Conservation (phyloP, 805 yeast species). For the Grigorovia humatica region DNA sequence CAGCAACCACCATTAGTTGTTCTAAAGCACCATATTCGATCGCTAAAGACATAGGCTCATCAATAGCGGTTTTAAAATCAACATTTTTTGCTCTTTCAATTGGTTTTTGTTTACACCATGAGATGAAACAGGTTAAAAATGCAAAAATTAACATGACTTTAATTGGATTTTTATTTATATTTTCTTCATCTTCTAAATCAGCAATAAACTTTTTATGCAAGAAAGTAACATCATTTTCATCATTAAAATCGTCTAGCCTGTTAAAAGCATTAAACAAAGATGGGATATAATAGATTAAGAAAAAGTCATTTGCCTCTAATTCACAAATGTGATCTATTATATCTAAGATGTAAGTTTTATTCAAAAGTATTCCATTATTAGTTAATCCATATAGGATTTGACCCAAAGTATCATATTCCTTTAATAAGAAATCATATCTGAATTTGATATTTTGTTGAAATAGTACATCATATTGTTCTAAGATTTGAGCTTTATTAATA, state of each 20-base stretch:
- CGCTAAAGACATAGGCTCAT: conserved; percentile 47
- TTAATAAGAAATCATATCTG: conserved; percentile 51
- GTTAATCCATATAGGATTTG: conserved; percentile 49
- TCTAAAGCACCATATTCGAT: conserved; percentile 64
- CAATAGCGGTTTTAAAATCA: conserved; percentile 47
- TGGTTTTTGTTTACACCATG: conserved; percentile 51
- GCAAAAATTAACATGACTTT: conserved; percentile 40
- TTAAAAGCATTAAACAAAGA: conserved; percentile 40
- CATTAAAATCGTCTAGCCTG: conserved; percentile 28
- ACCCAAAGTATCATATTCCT: conserved; percentile 63
- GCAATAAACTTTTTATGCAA: conserved; percentile 31
- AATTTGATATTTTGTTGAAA: conserved; percentile 42
- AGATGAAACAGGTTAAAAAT: conserved; percentile 48
- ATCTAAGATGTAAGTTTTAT: conserved; percentile 28
- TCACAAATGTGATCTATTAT: conserved; percentile 38
- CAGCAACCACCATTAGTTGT: conserved; percentile 48
- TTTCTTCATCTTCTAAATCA: conserved; percentile 31
- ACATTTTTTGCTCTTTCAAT: conserved; percentile 33
- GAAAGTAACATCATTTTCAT: conserved; percentile 30
- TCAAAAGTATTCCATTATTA: conserved; percentile 28
- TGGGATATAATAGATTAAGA: conserved; percentile 57
- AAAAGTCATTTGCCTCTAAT: conserved; percentile 50
- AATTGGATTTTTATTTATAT: conserved; percentile 37
- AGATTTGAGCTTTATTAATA: conserved; percentile 41
- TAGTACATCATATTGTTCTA: conserved; percentile 38